A percentile compares a stretch with the other conserved stretches of the same genome.
Evolutionary conservation across 257 asterid genomes (phyloP).

Genomic region (Osmanthus fragrans): DNA sequence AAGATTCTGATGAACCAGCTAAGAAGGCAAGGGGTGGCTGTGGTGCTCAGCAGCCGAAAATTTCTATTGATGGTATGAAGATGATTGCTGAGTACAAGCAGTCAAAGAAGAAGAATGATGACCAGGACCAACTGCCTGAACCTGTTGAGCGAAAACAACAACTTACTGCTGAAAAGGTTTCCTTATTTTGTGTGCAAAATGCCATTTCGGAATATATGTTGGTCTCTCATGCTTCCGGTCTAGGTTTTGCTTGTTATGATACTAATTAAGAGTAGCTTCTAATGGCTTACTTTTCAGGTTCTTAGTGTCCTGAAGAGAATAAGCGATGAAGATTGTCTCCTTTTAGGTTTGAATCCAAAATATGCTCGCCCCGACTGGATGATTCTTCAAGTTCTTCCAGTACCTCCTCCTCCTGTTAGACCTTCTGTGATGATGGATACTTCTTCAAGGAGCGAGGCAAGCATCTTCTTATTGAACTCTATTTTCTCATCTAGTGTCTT

Average conservation of each 20-base stretch:
- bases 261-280: conserved; percentile 1
- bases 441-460: conserved; percentile 97
- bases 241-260: background rate
- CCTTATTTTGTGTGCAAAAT: conserved; percentile 1
- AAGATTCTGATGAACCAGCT: conserved; percentile 73
- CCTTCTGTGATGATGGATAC: conserved; percentile 99
- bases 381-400: conserved; percentile 99
- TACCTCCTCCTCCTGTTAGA: conserved; percentile 99
- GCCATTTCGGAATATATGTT: background rate
- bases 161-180: conserved; percentile 92
- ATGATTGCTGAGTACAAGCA: conserved; percentile 91
- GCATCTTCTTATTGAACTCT: conserved; percentile 30
- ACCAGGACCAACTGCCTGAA: conserved; percentile 92
- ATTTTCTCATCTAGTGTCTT: conserved; percentile 10
- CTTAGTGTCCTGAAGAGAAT: conserved; percentile 86
- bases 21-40: conserved; percentile 91
- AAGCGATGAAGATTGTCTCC: conserved; percentile 84
- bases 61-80: conserved; percentile 96
- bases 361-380: conserved; percentile 99
- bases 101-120: conserved; percentile 79
- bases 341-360: conserved; percentile 82
- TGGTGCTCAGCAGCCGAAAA: conserved; percentile 97
- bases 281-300: conserved; percentile 53
- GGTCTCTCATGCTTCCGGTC: background rate
- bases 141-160: conserved; percentile 89